These are phyloP conservation scores for Paecilomyces niveus DNA, from an alignment of 2,329 filamentous ascomycete species.

Conservation along the genomic window DNA sequence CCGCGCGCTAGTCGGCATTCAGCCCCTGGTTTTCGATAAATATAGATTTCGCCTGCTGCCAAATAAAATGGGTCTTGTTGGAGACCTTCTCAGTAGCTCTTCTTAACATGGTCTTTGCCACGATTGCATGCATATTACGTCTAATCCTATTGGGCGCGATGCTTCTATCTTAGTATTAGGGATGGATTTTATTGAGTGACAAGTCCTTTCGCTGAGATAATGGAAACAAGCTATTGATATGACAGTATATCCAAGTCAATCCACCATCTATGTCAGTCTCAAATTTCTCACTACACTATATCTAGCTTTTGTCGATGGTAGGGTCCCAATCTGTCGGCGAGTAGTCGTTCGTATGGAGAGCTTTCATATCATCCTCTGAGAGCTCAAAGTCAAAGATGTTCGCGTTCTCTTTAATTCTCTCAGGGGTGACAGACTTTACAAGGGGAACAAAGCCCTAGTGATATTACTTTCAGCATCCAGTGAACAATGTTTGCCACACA, in stretches of 20 bases:
- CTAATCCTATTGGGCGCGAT: not conserved
- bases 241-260: not conserved
- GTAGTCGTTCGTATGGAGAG: constrained; percentile 48
- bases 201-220: not conserved
- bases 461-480: not conserved
- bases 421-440: constrained; percentile 55
- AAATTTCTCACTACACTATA: not conserved
- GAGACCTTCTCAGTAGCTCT: not conserved
- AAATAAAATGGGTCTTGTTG: not conserved
- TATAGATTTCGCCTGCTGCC: not conserved
- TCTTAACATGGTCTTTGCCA: not conserved
- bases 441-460: constrained; percentile 53
- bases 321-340: not conserved
- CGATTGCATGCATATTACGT: not conserved
- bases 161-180: no score
- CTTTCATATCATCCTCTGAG: constrained; percentile 51
- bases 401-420: constrained; percentile 56
- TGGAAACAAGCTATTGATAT: not conserved
- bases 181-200: not conserved
- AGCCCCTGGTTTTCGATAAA: not conserved
- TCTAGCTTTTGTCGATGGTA: not conserved
- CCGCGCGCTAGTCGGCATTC: not conserved
- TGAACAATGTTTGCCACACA: constrained; percentile 1
- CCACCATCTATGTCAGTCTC: not conserved
- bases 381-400: constrained; percentile 56